Base-by-base conservation (phyloP, 768 basidiomycete species). In the Filobasidium wieringae region DNA sequence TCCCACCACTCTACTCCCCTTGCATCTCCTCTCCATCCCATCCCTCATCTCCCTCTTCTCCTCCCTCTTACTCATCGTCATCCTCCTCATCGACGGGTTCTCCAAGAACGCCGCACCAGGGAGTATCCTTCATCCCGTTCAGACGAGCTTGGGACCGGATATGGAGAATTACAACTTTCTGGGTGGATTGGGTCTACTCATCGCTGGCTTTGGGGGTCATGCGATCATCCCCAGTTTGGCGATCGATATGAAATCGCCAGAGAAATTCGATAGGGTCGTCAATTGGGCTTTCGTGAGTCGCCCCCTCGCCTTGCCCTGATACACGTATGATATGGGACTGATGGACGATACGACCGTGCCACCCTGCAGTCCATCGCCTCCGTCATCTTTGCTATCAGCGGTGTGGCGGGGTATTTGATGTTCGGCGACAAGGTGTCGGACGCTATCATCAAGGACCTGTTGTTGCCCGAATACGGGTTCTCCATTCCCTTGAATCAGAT, bases 181-280 rank as follows among this genome's bases (percentile, higher is more conserved):
- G 1, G 72, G 93, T 27, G 81, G 86, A 14, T 85, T 91, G 64
- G 92, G 92, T 1, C 77, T 97, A 61, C 83, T 96, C 67, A 89
- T 97, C 83, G 87, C 88, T 7, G 89, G 91, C 82, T 92, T 93
- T 66, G 83, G 88, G 2, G 91, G 91, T 1, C 93, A 97, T 69
- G 85, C 88, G 14, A 85, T 92, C 29, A 85, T 97, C 50, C 92
- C 92, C 19, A 87, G 86, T 22, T 73, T 97, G 15, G 89, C 86
- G 4, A 80, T 83, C 66, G 92, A 97, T 72, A 95, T 96, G 92
- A 68, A 69, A 59, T 82, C 90, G 63, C 91, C 91, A 7, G 77
- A 78, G 27, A 78, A 83, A 62, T 96, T 92, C 71, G 80, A 86
- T 70, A 74, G 71, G 53, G 88, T 91, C 82, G 58, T 87, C 60